Conservation (phyloP, 805 yeast genomes). For the Starmerella geochares region DNA sequence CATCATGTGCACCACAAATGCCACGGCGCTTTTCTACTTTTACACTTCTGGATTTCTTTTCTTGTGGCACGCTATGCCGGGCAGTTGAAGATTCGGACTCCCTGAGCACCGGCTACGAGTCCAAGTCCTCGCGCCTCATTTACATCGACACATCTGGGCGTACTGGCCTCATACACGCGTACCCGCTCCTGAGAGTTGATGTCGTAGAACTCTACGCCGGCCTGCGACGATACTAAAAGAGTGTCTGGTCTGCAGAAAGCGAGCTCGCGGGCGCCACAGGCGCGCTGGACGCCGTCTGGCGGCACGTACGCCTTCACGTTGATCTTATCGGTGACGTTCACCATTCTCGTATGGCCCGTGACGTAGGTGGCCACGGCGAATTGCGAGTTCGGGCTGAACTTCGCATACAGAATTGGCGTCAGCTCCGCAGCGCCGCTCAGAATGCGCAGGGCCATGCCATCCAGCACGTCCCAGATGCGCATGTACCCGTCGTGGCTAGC, state of each 20-base stretch:
- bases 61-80: not conserved
- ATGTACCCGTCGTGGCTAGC: constrained; percentile 88
- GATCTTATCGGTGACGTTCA: constrained; percentile 4
- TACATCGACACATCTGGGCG: constrained; percentile 9
- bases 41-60: too few relatives aligned
- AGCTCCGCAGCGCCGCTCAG: constrained; percentile 48
- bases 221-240: constrained; percentile 8
- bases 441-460: constrained; percentile 46
- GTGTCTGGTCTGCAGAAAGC: constrained; percentile 8
- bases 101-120: constrained; percentile 6
- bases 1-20: too few relatives aligned
- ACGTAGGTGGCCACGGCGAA: constrained; percentile 66
- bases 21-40: too few relatives aligned
- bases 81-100: not conserved
- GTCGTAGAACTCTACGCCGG: constrained; percentile 15
- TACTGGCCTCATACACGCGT: not conserved
- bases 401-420: constrained; percentile 60
- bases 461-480: constrained; percentile 64
- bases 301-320: constrained; percentile 5
- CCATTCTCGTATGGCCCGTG: constrained; percentile 44
- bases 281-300: not conserved
- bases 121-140: constrained; percentile 3
- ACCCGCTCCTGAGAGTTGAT: constrained; percentile 7
- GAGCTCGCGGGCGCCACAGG: constrained; percentile 1
- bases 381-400: constrained; percentile 69